Base-by-base conservation (phyloP, 306 rosid genomes). In the Sechiopsis laciniata region DNA sequence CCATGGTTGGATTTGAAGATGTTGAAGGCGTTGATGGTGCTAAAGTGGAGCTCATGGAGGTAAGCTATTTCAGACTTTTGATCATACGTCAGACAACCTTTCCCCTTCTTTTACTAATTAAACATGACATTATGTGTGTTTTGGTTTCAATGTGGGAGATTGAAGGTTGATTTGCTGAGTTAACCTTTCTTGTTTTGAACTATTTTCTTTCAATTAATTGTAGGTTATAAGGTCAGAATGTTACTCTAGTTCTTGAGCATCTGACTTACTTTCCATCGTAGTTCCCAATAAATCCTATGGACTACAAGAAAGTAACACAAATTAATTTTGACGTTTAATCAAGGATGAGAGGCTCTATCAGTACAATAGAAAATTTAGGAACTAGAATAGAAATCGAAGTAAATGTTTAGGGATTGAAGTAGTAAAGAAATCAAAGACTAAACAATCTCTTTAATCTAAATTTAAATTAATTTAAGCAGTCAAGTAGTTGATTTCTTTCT, bases 1-100 rank as follows among this genome's bases (percentile, higher is more conserved):
- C 85, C 77, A 78, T 80, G 50, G 88, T 91, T 76, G 97, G 97
- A 19, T 94, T 94, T 63, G 97, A 91, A 64, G 98, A 94, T 32
- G 98, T 94, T 20, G 95, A 94, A 82, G 98, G 98, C 60, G 98
- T 94, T 64, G 96, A 94, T 85, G 78, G 86, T 71, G 97, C 97
- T 11, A 94, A 94, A 84, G 83, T 86, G 68, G 98, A 94, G 81
- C 96, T 94, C 73, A 79, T 91, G 95, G 98, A 94, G 98, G 98
- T 94, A 86, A 77, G 17, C 42, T 61, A 19, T 74, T 72, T 55
- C 17, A n/a, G 37, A 17, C 2, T 21, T 73, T 57, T 12, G 52
- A 2, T 17, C 16, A 46, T 50, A 13, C 21, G 13, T 12, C 61
- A 21, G 59, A 24, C 19, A 42, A 69, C 22, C 22, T 71, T 51